A percentile compares a stretch with the other conserved stretches of the same genome.
phyloP scores from a whole-genome alignment of 129 eudicot species.

The Artemisia argyi region DNA sequence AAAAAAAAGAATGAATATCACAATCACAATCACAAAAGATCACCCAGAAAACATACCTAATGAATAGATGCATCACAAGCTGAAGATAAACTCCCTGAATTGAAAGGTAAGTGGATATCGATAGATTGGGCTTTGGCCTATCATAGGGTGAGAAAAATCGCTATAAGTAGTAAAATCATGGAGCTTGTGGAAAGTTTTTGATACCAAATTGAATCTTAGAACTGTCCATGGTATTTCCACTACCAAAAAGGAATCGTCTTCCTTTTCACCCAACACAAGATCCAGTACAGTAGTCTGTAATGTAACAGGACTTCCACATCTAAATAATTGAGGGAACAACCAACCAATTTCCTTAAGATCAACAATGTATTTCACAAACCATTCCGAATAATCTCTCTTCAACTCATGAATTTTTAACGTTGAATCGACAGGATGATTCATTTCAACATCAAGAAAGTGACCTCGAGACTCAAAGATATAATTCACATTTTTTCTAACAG shows the following conservation, averaged over 20 bases:
- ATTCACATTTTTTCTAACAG: too few relatives aligned
- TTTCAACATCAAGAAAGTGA: not conserved
- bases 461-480: not conserved
- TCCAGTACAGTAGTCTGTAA: not conserved
- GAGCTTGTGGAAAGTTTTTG: constrained; percentile 4
- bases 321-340: not conserved
- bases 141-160: too few relatives aligned
- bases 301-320: not conserved
- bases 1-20: too few relatives aligned
- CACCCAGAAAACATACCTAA: too few relatives aligned
- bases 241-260: constrained; percentile 5
- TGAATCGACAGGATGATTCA: not conserved
- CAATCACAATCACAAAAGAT: too few relatives aligned
- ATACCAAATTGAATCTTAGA: not conserved
- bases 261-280: not conserved
- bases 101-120: too few relatives aligned
- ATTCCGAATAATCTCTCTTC: constrained; percentile 1
- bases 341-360: not conserved
- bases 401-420: not conserved
- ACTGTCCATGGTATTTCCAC: not conserved
- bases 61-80: too few relatives aligned
- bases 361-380: not conserved
- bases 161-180: not conserved
- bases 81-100: too few relatives aligned
- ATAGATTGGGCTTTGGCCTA: too few relatives aligned